Base-by-base conservation (phyloP, 2,329 filamentous ascomycete genomes). In the Lachnellula arida region DNA sequence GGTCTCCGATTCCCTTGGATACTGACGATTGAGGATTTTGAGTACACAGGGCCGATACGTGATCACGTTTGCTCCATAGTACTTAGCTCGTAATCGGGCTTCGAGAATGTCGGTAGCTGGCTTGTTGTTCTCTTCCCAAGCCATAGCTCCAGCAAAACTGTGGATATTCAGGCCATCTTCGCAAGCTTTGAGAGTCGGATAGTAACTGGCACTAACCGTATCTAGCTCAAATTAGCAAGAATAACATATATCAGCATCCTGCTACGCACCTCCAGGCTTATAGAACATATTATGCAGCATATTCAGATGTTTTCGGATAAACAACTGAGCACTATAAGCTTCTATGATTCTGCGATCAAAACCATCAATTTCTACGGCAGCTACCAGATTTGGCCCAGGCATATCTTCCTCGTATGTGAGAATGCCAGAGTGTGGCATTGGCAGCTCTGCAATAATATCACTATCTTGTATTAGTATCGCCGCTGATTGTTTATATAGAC, bases 1-100 rank as follows among this genome's bases (percentile, higher is more conserved):
- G 43, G 69, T 68, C 53, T 62, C 60, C 34, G 44, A 17, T 15
- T 64, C 25, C 37, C 28, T 28, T 56, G 64, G 50, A 65, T 62
- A 8, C 43, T 61, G 71, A 57, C 61, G 71, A 61, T 72, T 68
- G 4, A 87, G 71, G 46, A 87, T 79, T 58, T 79, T 75, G 60
- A 77, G 74, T 51, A 86, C 70, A 58, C 93, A 91, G 0, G 89
- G 90, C 23, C 94, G 83, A 69, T 94, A 88, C 25, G 93, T 92
- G 68, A 97, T 92, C 60, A 95, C 91, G 61, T 88, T 83, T 0
- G 91, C 92, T 19, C 94, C 94, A 78, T 93, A 97, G 72, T 94
- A 97, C 71, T 99, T 97, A 14, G 89, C 94, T 43, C 93, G 86
- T 59, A 97, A 78, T 22, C 94, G 84, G 32, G 93, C 93, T 12